Conservation (phyloP, 495 filamentous ascomycete genomes). For the Endocarpon pusillum region DNA sequence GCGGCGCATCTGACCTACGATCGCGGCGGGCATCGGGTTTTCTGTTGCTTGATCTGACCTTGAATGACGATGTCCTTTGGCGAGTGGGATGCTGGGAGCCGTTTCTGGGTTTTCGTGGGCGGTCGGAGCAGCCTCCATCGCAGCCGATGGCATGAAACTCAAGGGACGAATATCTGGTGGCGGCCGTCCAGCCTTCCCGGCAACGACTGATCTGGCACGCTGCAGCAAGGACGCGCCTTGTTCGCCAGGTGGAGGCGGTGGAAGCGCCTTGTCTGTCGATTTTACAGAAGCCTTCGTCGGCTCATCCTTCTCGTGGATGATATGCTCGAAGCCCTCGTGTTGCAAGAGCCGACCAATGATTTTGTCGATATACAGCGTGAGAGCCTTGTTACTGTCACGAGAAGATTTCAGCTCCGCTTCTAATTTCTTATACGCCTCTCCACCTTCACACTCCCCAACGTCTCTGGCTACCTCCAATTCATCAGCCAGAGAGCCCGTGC, state of each 20-base stretch:
- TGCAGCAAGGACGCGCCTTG: slow-evolving; percentile 45
- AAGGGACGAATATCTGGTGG: slow-evolving; percentile 36
- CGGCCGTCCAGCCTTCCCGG: slow-evolving; percentile 21
- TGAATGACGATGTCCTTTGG: slow-evolving; percentile 39
- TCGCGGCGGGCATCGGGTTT: slow-evolving; percentile 37
- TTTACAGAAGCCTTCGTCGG: slow-evolving; percentile 7
- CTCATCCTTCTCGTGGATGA: slow-evolving; percentile 46
- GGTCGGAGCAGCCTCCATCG: slow-evolving; percentile 23
- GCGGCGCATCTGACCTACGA: slow-evolving; percentile 76
- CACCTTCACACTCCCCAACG: slow-evolving; percentile 36
- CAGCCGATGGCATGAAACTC: slow-evolving; percentile 38
- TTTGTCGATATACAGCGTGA: slow-evolving; percentile 94
- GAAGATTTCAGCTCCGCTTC: slow-evolving; percentile 65
- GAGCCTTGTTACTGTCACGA: slow-evolving; percentile 89
- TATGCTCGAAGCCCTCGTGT: slow-evolving; percentile 85
- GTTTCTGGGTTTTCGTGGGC: slow-evolving; percentile 55
- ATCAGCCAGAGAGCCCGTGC: slow-evolving; percentile 59
- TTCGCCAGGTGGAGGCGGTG: slow-evolving; percentile 54
- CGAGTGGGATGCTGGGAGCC: slow-evolving; percentile 67
- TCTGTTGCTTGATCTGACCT: slow-evolving; percentile 53
- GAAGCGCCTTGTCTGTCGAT: slow-evolving; percentile 69
- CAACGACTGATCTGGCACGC: slow-evolving; percentile 59
- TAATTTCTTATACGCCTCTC: slow-evolving; percentile 44
- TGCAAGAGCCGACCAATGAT: slow-evolving; percentile 89
- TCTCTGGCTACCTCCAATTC: slow-evolving; percentile 53